Percentiles rank a stretch among this genome's conserved stretches.
These are phyloP conservation scores for Candida fluviatilis DNA, from an alignment of 805 yeast genomes.

Conservation along the genomic window DNA sequence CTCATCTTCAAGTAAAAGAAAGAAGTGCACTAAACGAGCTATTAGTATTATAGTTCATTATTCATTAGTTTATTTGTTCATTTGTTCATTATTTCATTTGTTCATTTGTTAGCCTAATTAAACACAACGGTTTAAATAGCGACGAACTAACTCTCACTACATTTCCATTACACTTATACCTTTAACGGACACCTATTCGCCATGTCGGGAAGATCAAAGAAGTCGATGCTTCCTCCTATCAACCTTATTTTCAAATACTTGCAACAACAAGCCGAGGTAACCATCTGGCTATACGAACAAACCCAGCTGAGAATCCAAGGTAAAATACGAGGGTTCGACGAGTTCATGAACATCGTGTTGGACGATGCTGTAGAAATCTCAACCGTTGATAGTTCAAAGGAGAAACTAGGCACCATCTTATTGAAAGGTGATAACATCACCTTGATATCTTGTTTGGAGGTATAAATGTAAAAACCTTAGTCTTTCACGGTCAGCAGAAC, in stretches of 20 bases:
- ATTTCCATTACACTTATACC: too few relatives aligned
- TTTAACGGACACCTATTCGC: not conserved
- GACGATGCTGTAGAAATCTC: slow-evolving; percentile 65
- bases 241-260: slow-evolving; percentile 82
- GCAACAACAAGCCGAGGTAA: slow-evolving; percentile 76
- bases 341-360: slow-evolving; percentile 81
- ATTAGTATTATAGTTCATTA: too few relatives aligned
- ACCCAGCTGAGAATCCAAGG: slow-evolving; percentile 75
- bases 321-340: slow-evolving; percentile 87
- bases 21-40: too few relatives aligned
- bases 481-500: too few relatives aligned
- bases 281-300: slow-evolving; percentile 90
- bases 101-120: too few relatives aligned
- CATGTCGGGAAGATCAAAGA: slow-evolving; percentile 14
- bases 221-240: slow-evolving; percentile 77
- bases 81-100: too few relatives aligned
- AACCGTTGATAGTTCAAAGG: slow-evolving; percentile 44
- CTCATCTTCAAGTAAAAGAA: too few relatives aligned
- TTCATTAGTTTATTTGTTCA: too few relatives aligned
- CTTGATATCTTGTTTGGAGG: slow-evolving; percentile 47
- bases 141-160: too few relatives aligned
- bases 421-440: slow-evolving; percentile 94
- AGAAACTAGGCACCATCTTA: slow-evolving; percentile 67
- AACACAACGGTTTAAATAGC: too few relatives aligned
- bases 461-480: slow-evolving; percentile 13